Base-by-base conservation (phyloP, 768 basidiomycete species). In the Mycena capillaripes region DNA sequence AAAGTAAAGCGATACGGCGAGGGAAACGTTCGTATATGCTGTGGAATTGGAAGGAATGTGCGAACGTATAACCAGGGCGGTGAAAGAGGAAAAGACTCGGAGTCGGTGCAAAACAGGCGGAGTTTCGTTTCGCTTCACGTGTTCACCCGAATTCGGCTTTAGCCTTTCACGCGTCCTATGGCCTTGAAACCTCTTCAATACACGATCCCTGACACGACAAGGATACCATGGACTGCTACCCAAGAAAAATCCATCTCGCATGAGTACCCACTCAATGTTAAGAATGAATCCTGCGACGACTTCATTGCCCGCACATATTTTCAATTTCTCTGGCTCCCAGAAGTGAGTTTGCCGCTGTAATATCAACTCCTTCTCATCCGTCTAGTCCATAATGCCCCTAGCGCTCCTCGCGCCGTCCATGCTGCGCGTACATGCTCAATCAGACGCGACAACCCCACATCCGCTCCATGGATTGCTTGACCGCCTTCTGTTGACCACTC, bases 281-380 rank as follows among this genome's bases (percentile, higher is more conserved):
- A 80, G 53, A 73, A 82, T 50, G 89, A 90, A 75, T 82, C 85
- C 0, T 83, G 87, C 21, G 91, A 89, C n/a, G 87, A 91, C 72
- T 90, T 87, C 76, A 86, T 91, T 27, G 84, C 84, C 3, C 85
- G 91, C n/a, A 90, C 85, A 4, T 95, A 94, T 79, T 87, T 93
- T 52, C 92, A 94, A 75, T 93, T 91, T 74, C 85, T 95, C 10
- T 95, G 93, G 93, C 86, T 94, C 50, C 93, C 93, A 55, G 89
- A 94, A 82, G 93, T 93, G 74, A 61, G 58, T 56, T 7, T 2
- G n/a, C 11, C 16, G 21, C 25, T 50, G 27, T 5, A 7, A 14
- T 23, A 17, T 10, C n/a, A 5, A 81, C 76, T 29, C 5, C 9
- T 19, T 59, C 68, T 69, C 55, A 42, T 32, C 23, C 36, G 27